These are phyloP conservation scores for Ilex paraguariensis DNA, from an alignment of 305 asterid species.

Conservation along the genomic window DNA sequence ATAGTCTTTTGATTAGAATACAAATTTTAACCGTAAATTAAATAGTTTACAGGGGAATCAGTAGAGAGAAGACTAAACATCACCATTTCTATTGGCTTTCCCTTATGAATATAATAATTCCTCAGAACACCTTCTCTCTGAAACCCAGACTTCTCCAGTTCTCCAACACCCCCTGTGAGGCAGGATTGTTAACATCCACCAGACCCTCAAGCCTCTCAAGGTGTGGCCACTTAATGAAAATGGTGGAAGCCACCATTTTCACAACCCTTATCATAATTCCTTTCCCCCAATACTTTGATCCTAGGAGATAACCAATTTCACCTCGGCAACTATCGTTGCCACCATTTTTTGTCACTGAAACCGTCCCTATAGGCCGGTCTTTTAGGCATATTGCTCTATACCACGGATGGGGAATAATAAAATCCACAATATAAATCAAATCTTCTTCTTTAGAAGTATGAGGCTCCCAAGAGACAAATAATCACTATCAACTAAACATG, in stretches of 20 bases:
- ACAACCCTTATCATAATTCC: slow-evolving; percentile 66
- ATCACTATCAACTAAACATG: too few relatives aligned
- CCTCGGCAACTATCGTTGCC: slow-evolving; percentile 43
- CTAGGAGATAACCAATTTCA: slow-evolving; percentile 57
- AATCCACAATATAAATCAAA: slow-evolving; percentile 18
- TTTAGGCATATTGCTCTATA: slow-evolving; percentile 47
- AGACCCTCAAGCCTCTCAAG: slow-evolving; percentile 61
- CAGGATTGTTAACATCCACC: slow-evolving; percentile 54
- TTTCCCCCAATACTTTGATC: slow-evolving; percentile 59
- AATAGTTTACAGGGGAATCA: slow-evolving; percentile 9
- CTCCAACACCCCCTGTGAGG: slow-evolving; percentile 72
- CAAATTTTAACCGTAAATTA: too few relatives aligned
- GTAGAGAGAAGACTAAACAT: slow-evolving; percentile 45
- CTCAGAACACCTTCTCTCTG: slow-evolving; percentile 58
- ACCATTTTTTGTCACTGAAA: slow-evolving; percentile 31
- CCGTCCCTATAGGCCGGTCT: slow-evolving; percentile 45
- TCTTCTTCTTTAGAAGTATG: slow-evolving; percentile 42
- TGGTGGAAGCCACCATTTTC: slow-evolving; percentile 43
- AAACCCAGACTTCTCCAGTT: slow-evolving; percentile 78
- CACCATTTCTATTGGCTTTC: slow-evolving; percentile 36
- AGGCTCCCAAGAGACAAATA: slow-evolving; percentile 42
- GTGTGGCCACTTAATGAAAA: slow-evolving; percentile 56
- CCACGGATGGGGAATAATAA: slow-evolving; percentile 41
- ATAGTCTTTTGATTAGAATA: too few relatives aligned
- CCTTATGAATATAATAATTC: slow-evolving; percentile 45